phyloP scores from a whole-genome alignment of 2,329 filamentous ascomycete genomes.

The Sordariomycetes sp. region DNA sequence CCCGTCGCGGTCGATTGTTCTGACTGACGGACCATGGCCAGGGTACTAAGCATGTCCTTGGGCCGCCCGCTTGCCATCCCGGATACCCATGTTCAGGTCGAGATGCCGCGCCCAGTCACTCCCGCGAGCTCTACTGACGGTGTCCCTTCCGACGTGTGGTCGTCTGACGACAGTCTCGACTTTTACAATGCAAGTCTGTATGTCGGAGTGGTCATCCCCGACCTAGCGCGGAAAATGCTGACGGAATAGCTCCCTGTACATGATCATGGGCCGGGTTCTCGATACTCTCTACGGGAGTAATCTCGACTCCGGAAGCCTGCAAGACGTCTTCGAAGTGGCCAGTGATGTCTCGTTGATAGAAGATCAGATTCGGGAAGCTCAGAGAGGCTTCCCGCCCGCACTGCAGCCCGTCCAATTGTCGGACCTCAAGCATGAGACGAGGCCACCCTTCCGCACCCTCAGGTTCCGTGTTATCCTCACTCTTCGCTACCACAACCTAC shows the following conservation, averaged over 20 bases:
- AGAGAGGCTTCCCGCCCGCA: neutral
- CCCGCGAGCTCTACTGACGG: neutral
- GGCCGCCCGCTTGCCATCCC: slow-evolving; percentile 4
- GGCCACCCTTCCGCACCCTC: neutral
- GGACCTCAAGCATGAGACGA: neutral
- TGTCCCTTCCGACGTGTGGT: neutral
- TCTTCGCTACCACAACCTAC: slow-evolving; percentile 6
- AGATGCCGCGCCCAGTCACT: neutral
- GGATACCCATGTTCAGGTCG: slow-evolving; percentile 1
- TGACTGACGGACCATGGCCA: neutral
- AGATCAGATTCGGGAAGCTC: neutral
- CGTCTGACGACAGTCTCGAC: neutral
- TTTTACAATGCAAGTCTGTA: slow-evolving; percentile 4
- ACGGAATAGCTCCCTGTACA: neutral
- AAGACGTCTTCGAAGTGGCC: slow-evolving; percentile 1
- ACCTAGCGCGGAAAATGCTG: neutral
- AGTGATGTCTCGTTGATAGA: neutral
- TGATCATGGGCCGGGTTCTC: slow-evolving; percentile 1
- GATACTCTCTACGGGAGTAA: slow-evolving; percentile 3
- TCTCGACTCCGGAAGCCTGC: neutral
- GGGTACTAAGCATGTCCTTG: slow-evolving; percentile 3
- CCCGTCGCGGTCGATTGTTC: neutral
- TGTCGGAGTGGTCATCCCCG: neutral
- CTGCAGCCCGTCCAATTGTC: neutral
- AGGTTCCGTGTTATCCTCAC: slow-evolving; percentile 3